These are phyloP conservation scores for Blastobotrys raffinosifermentans DNA, from an alignment of 1,139 yeast genomes.

Conservation along the genomic window DNA sequence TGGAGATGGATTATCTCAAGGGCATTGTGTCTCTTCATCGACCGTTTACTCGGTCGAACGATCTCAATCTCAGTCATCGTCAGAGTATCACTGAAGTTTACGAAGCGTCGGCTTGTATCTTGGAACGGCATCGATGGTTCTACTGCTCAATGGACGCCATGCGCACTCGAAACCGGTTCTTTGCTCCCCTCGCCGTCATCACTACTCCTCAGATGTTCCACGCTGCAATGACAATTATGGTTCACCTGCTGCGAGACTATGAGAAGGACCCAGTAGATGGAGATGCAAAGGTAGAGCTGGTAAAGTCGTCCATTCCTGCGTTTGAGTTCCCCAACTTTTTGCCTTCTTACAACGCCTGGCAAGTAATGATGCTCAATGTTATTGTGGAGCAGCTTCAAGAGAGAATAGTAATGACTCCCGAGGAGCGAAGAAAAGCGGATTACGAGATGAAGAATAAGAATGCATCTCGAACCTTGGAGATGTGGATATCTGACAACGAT, in stretches of 20 bases:
- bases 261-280: slow-evolving; percentile 16
- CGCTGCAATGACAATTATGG: slow-evolving; percentile 20
- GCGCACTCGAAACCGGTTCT: slow-evolving; percentile 19
- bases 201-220: slow-evolving; percentile 21
- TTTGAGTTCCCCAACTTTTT: slow-evolving; percentile 14
- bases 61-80: slow-evolving; percentile 18
- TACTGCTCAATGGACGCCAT: slow-evolving; percentile 23
- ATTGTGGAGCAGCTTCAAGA: slow-evolving; percentile 17
- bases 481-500: too few relatives aligned
- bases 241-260: slow-evolving; percentile 19
- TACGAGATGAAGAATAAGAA: too few relatives aligned
- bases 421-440: slow-evolving; percentile 21
- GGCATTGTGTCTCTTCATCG: slow-evolving; percentile 30
- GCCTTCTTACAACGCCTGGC: slow-evolving; percentile 15
- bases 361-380: slow-evolving; percentile 14
- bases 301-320: slow-evolving; percentile 11
- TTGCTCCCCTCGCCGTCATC: slow-evolving; percentile 5
- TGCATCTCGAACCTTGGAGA: background rate
- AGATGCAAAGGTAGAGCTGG: slow-evolving; percentile 6
- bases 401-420: slow-evolving; percentile 17
- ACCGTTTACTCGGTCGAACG: slow-evolving; percentile 25
- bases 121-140: slow-evolving; percentile 29
- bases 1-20: slow-evolving; percentile 29
- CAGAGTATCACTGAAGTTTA: slow-evolving; percentile 26
- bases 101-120: slow-evolving; percentile 26